Base-by-base conservation (phyloP, 192 early-diverging fungal species). In the Backusella morwellensis region DNA sequence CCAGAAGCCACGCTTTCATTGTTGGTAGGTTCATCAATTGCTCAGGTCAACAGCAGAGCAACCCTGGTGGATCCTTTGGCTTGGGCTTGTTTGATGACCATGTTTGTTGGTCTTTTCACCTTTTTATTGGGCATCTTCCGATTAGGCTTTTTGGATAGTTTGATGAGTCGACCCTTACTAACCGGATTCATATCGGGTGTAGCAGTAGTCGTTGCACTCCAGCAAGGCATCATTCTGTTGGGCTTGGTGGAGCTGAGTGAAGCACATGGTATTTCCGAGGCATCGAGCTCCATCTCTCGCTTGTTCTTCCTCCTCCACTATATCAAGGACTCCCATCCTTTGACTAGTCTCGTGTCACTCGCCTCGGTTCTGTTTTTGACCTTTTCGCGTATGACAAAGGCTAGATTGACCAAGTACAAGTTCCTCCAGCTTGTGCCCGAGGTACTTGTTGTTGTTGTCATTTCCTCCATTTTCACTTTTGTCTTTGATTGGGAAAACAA, bases 61-160 rank as follows among this genome's bases (percentile, higher is more conserved):
- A 85, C 89, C 71, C 80, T 87, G 3, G 78, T 75, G 11, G 86
- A 81, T 52, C 81, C 86, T 44, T 78, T 87, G 7, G 86, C 89
- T 3, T 88, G 93, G 72, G 93, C 95, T 15, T 90, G 88, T 44
- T 77, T 91, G n/a, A 83, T 98, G 75, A 90, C 89, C 2, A 84
- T 98, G 11, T 91, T 97, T 83, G 94, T 97, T n/a, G 98, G 98
- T 6, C 68, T 96, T 11, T 95, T 98, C 74, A 97, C 97, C 4
- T 97, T 97, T 82, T 81, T 93, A 29, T 84, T 99, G 76, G 98
- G 98, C 9, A 93, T 99, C 84, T 94, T 99, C 81, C 91, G 98
- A 38, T 88, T 99, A 17, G 98, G 98, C n/a, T 99, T 99, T 79
- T 80, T 99, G 50, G 98, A 99, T 81, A 97, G 96, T 26, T 91